Conservation (phyloP, 2,329 filamentous ascomycete species). For the Phyllosticta citriasiana region DNA sequence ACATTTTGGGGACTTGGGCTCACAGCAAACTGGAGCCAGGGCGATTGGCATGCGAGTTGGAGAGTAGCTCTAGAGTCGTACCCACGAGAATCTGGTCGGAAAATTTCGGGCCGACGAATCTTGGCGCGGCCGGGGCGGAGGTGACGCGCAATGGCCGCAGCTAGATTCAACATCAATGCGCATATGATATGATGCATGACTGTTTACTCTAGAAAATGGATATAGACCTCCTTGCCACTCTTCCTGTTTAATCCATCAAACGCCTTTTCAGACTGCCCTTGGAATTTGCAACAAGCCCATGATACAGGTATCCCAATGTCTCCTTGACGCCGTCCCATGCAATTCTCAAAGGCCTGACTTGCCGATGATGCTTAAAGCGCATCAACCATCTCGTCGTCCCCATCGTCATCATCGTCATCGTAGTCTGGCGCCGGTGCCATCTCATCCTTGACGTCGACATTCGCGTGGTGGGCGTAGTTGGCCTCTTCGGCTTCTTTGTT, state of each 20-base stretch:
- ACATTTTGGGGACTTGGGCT: conserved; percentile 21
- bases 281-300: not conserved
- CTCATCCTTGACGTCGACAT: conserved; percentile 9
- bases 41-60: not conserved
- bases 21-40: not conserved
- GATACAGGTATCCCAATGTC: not conserved
- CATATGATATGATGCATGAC: not conserved
- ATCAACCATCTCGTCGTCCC: conserved; percentile 63
- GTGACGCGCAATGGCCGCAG: not conserved
- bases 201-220: not conserved
- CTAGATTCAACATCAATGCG: not conserved
- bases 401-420: conserved; percentile 54
- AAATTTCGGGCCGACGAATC: not conserved
- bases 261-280: not conserved
- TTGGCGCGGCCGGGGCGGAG: not conserved
- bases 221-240: not conserved
- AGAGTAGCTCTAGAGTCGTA: not conserved
- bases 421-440: conserved; percentile 17
- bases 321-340: conserved; percentile 5
- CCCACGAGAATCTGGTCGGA: not conserved
- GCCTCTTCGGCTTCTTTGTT: conserved; percentile 30
- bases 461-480: not conserved
- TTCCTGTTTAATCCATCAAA: not conserved
- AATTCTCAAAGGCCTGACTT: not conserved
- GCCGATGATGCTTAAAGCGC: conserved; percentile 29